A percentile compares a stretch with the other conserved stretches of the same genome.
Evolutionary conservation across 2,329 filamentous ascomycete genomes (phyloP).

Genomic region (Scytalidium sp.): DNA sequence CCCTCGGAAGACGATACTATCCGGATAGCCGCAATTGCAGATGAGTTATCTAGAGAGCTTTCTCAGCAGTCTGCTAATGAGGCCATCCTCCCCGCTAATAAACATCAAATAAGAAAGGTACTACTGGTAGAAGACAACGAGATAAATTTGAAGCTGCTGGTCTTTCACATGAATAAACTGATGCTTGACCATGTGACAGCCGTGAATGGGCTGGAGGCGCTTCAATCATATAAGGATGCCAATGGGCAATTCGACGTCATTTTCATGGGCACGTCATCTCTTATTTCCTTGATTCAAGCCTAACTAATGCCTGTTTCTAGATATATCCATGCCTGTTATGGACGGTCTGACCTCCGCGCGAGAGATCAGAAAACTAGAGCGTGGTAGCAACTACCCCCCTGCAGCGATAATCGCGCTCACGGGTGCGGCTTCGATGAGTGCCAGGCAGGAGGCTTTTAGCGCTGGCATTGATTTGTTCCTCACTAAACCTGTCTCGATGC

Average conservation of each 20-base stretch:
- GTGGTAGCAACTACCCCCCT: constrained; percentile 34
- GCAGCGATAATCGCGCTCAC: constrained; percentile 51
- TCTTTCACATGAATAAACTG: constrained; percentile 28
- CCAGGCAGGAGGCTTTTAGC: constrained; percentile 46
- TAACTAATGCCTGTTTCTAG: constrained; percentile 26
- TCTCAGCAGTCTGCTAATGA: neutral
- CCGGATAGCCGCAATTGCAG: neutral
- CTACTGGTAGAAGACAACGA: constrained; percentile 40
- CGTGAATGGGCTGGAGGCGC: constrained; percentile 44
- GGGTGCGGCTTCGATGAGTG: constrained; percentile 46
- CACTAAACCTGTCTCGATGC: constrained; percentile 46
- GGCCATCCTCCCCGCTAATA: neutral
- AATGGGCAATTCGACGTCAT: constrained; percentile 36
- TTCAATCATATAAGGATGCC: constrained; percentile 31
- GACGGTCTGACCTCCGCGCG: constrained; percentile 45
- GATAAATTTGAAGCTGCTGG: constrained; percentile 34
- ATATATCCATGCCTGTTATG: constrained; percentile 56
- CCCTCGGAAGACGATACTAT: neutral
- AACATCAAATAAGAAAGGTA: constrained; percentile 13
- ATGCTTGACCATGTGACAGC: constrained; percentile 34
- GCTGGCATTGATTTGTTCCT: constrained; percentile 53
- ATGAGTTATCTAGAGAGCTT: neutral
- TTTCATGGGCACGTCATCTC: constrained; percentile 39
- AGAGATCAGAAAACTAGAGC: constrained; percentile 46
- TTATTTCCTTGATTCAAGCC: neutral